These are phyloP conservation scores for Phytomonas sp. DNA, from an alignment of 208 protist genomes.

Conservation along the genomic window DNA sequence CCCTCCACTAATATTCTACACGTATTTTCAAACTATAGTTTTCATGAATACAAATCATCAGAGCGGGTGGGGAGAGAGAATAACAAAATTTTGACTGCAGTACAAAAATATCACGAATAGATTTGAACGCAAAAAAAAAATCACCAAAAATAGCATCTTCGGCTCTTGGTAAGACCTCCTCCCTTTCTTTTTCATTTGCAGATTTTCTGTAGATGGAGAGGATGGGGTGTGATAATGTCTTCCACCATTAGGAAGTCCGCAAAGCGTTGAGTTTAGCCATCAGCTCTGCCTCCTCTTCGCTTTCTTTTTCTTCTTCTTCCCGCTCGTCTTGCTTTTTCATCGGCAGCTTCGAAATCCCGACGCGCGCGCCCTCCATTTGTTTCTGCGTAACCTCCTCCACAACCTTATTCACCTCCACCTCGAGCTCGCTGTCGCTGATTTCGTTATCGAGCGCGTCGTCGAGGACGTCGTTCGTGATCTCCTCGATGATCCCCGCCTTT, in stretches of 20 bases:
- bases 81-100: too few relatives aligned
- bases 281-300: conserved; percentile 34
- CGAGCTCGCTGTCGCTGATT: conserved; percentile 80
- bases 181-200: too few relatives aligned
- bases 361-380: conserved; percentile 54
- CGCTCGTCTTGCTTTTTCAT: conserved; percentile 23
- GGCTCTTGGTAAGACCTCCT: too few relatives aligned
- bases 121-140: too few relatives aligned
- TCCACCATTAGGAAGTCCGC: conserved; percentile 1
- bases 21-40: too few relatives aligned
- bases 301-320: conserved; percentile 30
- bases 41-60: too few relatives aligned
- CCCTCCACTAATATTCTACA: too few relatives aligned
- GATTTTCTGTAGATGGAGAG: too few relatives aligned
- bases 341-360: conserved; percentile 47
- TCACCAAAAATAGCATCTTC: too few relatives aligned
- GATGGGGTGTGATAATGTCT: too few relatives aligned
- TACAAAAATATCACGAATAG: too few relatives aligned
- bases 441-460: conserved; percentile 76
- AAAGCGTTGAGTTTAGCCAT: conserved; percentile 58
- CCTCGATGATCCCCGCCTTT: conserved; percentile 85
- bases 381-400: conserved; percentile 73
- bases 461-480: conserved; percentile 85
- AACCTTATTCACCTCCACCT: conserved; percentile 85
- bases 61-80: too few relatives aligned